A percentile compares a stretch with the other conserved stretches of the same genome.
phyloP scores from a whole-genome alignment of 495 filamentous ascomycete species.

The Cryomyces minteri region DNA sequence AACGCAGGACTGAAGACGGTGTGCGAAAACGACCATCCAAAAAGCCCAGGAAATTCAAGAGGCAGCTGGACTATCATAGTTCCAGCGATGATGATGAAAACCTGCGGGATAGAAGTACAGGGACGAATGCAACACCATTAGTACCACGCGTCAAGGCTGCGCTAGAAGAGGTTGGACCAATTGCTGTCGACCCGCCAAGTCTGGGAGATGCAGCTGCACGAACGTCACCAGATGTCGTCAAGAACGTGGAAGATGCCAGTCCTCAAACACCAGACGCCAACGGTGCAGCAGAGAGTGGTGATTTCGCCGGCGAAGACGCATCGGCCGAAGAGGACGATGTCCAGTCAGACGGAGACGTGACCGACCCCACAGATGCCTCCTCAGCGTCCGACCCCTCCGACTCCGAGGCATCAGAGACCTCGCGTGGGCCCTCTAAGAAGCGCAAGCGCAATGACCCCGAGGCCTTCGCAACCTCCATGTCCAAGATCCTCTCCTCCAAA shows the following conservation, averaged over 20 bases:
- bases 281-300: no score
- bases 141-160: background rate
- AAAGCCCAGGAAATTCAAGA: constrained; percentile 47
- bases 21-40: constrained; percentile 13
- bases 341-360: background rate
- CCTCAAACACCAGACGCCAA: constrained; percentile 13
- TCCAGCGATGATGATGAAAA: constrained; percentile 35
- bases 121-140: background rate
- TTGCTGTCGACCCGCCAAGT: constrained; percentile 9
- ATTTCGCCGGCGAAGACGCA: constrained; percentile 1
- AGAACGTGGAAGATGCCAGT: no score
- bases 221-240: no score
- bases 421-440: constrained; percentile 12
- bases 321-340: constrained; percentile 9
- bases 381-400: constrained; percentile 3
- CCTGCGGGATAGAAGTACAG: background rate
- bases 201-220: no score
- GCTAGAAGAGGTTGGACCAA: background rate
- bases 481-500: constrained; percentile 77
- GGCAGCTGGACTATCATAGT: constrained; percentile 55
- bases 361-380: background rate
- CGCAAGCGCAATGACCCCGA: constrained; percentile 74
- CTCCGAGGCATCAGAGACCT: constrained; percentile 11
- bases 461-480: constrained; percentile 80
- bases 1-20: constrained; percentile 15